Evolutionary conservation across 2,329 filamentous ascomycete species (phyloP).

Genomic region (Cordyceps cicadae): DNA sequence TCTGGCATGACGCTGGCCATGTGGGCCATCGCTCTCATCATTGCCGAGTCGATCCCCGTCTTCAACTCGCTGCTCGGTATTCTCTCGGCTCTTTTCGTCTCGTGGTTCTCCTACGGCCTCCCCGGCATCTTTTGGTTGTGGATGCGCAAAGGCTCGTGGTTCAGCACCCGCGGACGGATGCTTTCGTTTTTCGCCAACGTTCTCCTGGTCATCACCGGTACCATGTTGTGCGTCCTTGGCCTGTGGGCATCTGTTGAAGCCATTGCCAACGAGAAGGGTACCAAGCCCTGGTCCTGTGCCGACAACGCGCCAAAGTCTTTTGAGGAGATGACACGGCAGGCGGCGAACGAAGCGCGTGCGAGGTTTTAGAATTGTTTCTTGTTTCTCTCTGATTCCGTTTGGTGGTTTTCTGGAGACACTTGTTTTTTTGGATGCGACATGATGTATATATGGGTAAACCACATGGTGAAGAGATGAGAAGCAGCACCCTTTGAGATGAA

Average conservation of each 20-base stretch:
- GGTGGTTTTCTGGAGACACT: not conserved
- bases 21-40: constrained; percentile 57
- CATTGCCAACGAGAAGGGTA: constrained; percentile 22
- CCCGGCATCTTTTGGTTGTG: constrained; percentile 41
- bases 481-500: not conserved
- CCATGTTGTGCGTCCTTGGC: constrained; percentile 29
- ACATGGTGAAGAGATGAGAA: not conserved
- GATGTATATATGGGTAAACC: not conserved
- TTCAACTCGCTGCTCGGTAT: constrained; percentile 59
- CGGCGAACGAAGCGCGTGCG: not conserved
- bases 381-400: not conserved
- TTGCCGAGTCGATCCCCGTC: constrained; percentile 61
- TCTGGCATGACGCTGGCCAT: constrained; percentile 42
- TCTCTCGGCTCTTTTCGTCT: constrained; percentile 54
- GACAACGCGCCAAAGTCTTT: constrained; percentile 3
- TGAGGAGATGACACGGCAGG: not conserved
- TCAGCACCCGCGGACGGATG: constrained; percentile 23
- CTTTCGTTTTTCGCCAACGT: constrained; percentile 26
- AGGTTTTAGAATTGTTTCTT: not conserved
- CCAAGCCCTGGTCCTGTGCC: constrained; percentile 29
- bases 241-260: constrained; percentile 32
- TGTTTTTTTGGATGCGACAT: not conserved
- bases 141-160: constrained; percentile 36
- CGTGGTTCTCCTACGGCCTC: constrained; percentile 55
- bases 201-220: constrained; percentile 24